Percentiles rank a stretch among this genome's conserved stretches.
phyloP scores from a whole-genome alignment of 345 rosid genomes.

The Excoecaria agallocha region DNA sequence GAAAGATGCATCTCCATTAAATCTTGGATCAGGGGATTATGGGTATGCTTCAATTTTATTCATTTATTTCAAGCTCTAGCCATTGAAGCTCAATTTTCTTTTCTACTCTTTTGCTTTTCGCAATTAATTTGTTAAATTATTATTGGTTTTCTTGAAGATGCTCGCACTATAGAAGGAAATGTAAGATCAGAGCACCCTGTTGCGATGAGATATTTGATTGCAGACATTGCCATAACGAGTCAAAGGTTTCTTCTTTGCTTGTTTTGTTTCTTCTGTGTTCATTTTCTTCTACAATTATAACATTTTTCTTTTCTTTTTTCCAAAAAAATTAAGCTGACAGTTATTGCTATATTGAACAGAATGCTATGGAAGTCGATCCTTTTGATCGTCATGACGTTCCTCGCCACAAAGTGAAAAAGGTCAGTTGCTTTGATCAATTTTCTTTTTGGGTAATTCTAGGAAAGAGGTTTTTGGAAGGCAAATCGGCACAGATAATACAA shows the following conservation, averaged over 20 bases:
- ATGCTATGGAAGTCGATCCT: constrained; percentile 37
- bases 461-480: background rate
- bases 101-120: background rate
- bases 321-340: background rate
- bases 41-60: constrained; percentile 23
- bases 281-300: background rate
- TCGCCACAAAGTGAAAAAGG: constrained; percentile 46
- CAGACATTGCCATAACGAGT: constrained; percentile 91
- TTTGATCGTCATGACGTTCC: constrained; percentile 47
- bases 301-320: background rate
- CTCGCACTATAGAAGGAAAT: constrained; percentile 75
- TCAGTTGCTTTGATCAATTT: constrained; percentile 7
- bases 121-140: background rate
- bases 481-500: background rate
- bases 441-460: background rate
- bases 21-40: constrained; percentile 23
- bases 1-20: constrained; percentile 8
- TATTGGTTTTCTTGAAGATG: constrained; percentile 43
- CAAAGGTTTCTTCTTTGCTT: constrained; percentile 45
- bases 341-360: constrained; percentile 16
- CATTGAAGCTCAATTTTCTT: background rate
- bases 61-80: background rate
- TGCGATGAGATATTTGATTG: constrained; percentile 79
- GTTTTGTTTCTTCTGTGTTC: background rate
- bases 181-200: constrained; percentile 84